These are phyloP conservation scores for Talaromyces albobiverticillius DNA, from an alignment of 2,329 filamentous ascomycete genomes.

Conservation along the genomic window DNA sequence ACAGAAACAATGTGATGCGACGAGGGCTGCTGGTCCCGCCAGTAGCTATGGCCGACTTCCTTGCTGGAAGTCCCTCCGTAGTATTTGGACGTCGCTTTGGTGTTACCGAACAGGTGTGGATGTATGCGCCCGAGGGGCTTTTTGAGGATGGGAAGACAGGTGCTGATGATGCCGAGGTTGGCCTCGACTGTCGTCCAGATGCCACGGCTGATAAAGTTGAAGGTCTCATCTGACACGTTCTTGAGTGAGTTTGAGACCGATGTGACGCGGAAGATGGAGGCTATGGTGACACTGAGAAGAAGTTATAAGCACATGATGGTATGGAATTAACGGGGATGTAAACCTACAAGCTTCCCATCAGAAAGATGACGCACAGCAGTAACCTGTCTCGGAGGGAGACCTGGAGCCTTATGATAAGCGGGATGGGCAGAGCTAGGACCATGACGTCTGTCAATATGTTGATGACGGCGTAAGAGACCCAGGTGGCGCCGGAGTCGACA, in stretches of 20 bases:
- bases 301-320: background rate
- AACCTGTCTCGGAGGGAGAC: background rate
- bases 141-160: conserved; percentile 34
- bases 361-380: background rate
- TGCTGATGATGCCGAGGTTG: conserved; percentile 30
- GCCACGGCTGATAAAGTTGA: conserved; percentile 13
- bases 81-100: conserved; percentile 8
- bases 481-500: background rate
- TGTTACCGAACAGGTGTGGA: conserved; percentile 36
- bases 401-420: background rate
- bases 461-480: background rate
- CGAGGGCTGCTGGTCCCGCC: background rate
- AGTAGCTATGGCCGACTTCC: background rate
- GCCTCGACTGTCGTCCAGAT: conserved; percentile 33
- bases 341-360: background rate
- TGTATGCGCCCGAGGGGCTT: conserved; percentile 37
- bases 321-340: background rate
- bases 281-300: background rate
- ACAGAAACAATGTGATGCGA: background rate
- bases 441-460: conserved; percentile 4
- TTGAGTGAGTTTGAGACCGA: background rate
- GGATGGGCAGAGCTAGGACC: conserved; percentile 3
- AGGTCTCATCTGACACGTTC: background rate
- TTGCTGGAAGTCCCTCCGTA: background rate
- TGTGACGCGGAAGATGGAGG: background rate